These are phyloP conservation scores for Candida gigantensis DNA, from an alignment of 1,139 yeast species.

Conservation along the genomic window DNA sequence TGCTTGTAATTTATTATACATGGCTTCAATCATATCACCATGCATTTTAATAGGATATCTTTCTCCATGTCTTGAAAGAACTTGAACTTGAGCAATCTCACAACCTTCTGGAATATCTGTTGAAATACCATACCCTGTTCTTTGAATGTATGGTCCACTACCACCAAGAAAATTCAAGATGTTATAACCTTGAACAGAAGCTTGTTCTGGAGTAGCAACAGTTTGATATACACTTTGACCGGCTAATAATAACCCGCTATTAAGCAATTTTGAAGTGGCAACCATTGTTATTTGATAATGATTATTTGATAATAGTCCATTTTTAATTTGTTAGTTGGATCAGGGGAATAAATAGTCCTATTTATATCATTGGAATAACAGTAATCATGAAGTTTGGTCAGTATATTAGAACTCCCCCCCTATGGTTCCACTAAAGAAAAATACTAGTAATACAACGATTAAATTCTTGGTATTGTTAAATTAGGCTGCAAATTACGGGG, in stretches of 20 bases:
- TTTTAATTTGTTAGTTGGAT: not conserved
- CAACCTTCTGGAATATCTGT: slow-evolving; percentile 53
- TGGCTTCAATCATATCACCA: slow-evolving; percentile 23
- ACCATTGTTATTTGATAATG: slow-evolving; percentile 25
- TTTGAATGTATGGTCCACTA: slow-evolving; percentile 48
- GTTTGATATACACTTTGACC: slow-evolving; percentile 29
- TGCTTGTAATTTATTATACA: slow-evolving; percentile 22
- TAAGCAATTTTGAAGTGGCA: slow-evolving; percentile 31
- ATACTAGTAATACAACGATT: no score
- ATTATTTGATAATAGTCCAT: not conserved
- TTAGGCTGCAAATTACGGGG: no score
- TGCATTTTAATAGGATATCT: slow-evolving; percentile 52
- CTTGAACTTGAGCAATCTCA: slow-evolving; percentile 62
- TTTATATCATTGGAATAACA: no score
- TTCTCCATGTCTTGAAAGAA: slow-evolving; percentile 73
- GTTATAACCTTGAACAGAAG: slow-evolving; percentile 40
- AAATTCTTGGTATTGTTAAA: no score
- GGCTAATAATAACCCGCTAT: slow-evolving; percentile 32
- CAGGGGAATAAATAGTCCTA: no score
- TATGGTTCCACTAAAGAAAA: no score
- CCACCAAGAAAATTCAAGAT: slow-evolving; percentile 48
- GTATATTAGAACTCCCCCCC: no score
- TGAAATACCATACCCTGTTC: slow-evolving; percentile 47
- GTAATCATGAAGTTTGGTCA: no score
- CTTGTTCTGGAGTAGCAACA: slow-evolving; percentile 40